A percentile compares a stretch with the other conserved stretches of the same genome.
Conservation (phyloP, 1,284 basidiomycete species). For the Marasmius fiardii region DNA sequence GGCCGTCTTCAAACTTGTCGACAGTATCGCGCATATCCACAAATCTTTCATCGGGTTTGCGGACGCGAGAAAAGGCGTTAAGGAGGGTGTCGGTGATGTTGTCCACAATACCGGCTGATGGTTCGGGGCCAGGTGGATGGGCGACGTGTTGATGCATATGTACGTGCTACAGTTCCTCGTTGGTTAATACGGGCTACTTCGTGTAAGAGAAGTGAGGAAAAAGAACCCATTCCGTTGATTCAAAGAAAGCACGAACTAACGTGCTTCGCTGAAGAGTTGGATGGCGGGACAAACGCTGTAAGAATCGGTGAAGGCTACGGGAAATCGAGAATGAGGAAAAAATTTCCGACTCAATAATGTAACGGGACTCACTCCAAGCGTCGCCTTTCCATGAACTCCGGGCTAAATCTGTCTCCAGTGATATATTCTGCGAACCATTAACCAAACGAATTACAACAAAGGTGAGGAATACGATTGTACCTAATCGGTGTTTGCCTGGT, state of each 20-base stretch:
- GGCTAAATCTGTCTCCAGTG: constrained; percentile 94
- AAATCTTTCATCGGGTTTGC: constrained; percentile 96
- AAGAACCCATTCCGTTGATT: constrained; percentile 96
- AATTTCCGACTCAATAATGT: constrained; percentile 2
- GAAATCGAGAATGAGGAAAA: constrained; percentile 4
- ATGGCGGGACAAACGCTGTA: constrained; percentile 88
- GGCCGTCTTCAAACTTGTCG: constrained; percentile 93
- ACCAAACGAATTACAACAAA: constrained; percentile 1
- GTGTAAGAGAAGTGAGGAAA: not conserved
- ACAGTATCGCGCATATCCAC: constrained; percentile 87
- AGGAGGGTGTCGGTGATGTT: constrained; percentile 94
- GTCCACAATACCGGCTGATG: constrained; percentile 82
- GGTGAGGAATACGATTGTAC: constrained; percentile 44
- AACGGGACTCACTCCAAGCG: constrained; percentile 72
- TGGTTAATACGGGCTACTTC: not conserved
- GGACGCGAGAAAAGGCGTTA: constrained; percentile 92
- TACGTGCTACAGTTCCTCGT: constrained; percentile 62
- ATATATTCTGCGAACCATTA: constrained; percentile 74
- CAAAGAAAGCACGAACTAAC: constrained; percentile 88
- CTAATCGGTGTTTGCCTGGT: constrained; percentile 94
- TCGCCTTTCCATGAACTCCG: constrained; percentile 94
- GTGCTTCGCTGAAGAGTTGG: constrained; percentile 93
- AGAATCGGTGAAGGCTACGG: constrained; percentile 84
- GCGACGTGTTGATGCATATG: constrained; percentile 92
- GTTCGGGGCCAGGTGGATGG: constrained; percentile 81